Percentiles rank a stretch among this genome's conserved stretches.
Evolutionary conservation across 2,329 filamentous ascomycete genomes (phyloP).

Genomic region (Colletotrichum shisoi): DNA sequence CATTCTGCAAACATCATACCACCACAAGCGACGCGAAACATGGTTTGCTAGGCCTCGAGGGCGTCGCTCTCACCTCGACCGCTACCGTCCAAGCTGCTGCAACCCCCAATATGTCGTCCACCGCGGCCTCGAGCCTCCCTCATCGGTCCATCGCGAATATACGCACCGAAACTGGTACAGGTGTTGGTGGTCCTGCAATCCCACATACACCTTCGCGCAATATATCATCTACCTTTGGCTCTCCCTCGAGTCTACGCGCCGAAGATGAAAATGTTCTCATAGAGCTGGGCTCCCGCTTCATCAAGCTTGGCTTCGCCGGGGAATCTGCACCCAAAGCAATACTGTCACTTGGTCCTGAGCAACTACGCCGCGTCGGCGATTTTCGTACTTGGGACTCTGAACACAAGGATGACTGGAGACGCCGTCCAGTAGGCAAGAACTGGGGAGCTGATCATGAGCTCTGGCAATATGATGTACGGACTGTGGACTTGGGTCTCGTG

Average conservation of each 20-base stretch:
- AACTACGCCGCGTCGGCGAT: slow-evolving; percentile 80
- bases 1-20: neutral
- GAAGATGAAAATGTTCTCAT: slow-evolving; percentile 88
- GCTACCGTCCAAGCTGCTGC: slow-evolving; percentile 15
- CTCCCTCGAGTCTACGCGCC: slow-evolving; percentile 67
- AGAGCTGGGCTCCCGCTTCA: slow-evolving; percentile 79
- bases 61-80: neutral
- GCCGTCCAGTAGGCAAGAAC: slow-evolving; percentile 54
- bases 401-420: slow-evolving; percentile 59
- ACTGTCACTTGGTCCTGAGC: slow-evolving; percentile 76
- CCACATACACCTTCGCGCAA: slow-evolving; percentile 69
- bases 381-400: slow-evolving; percentile 74
- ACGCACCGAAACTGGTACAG: slow-evolving; percentile 52
- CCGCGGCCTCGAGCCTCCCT: slow-evolving; percentile 56
- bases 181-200: slow-evolving; percentile 50
- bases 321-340: slow-evolving; percentile 77
- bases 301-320: slow-evolving; percentile 86
- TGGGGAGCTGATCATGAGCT: slow-evolving; percentile 76
- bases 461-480: slow-evolving; percentile 78
- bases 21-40: neutral
- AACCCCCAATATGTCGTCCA: slow-evolving; percentile 46
- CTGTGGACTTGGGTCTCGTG: slow-evolving; percentile 78
- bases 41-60: neutral
- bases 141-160: slow-evolving; percentile 68
- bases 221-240: slow-evolving; percentile 64